These are phyloP conservation scores for Termitomyces sp. DNA, from an alignment of 768 basidiomycete species.

Conservation along the genomic window DNA sequence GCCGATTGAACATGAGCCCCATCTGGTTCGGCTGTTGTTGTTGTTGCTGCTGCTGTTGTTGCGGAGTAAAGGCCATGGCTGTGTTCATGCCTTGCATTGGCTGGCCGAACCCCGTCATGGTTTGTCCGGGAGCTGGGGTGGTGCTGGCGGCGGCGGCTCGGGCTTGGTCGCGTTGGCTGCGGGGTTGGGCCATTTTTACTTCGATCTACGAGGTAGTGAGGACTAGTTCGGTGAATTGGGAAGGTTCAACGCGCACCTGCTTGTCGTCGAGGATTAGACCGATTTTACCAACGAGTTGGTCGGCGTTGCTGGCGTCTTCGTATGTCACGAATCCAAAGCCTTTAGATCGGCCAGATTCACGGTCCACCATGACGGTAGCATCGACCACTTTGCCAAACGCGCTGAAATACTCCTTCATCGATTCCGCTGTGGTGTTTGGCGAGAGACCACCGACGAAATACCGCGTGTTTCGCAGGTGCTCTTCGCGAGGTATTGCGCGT, in stretches of 20 bases:
- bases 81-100: slow-evolving; percentile 28
- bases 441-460: slow-evolving; percentile 81
- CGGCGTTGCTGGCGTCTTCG: slow-evolving; percentile 56
- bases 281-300: slow-evolving; percentile 61
- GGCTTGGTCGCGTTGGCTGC: slow-evolving; percentile 55
- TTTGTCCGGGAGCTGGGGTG: slow-evolving; percentile 15
- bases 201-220: slow-evolving; percentile 52
- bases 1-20: slow-evolving; percentile 55
- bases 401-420: slow-evolving; percentile 64
- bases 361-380: slow-evolving; percentile 82
- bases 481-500: slow-evolving; percentile 79
- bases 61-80: slow-evolving; percentile 25
- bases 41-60: slow-evolving; percentile 29
- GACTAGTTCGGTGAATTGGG: neutral
- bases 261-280: slow-evolving; percentile 73
- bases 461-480: slow-evolving; percentile 69
- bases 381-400: slow-evolving; percentile 79
- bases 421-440: slow-evolving; percentile 60
- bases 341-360: slow-evolving; percentile 68
- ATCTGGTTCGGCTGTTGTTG: slow-evolving; percentile 36
- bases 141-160: slow-evolving; percentile 22
- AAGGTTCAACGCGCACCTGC: slow-evolving; percentile 37
- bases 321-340: slow-evolving; percentile 88
- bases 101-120: slow-evolving; percentile 25
- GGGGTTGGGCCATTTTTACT: slow-evolving; percentile 76